Percentiles rank a stretch among this genome's conserved stretches.
phyloP scores from a whole-genome alignment of 164 flowering plant genomes.

The Vitis rotundifolia region DNA sequence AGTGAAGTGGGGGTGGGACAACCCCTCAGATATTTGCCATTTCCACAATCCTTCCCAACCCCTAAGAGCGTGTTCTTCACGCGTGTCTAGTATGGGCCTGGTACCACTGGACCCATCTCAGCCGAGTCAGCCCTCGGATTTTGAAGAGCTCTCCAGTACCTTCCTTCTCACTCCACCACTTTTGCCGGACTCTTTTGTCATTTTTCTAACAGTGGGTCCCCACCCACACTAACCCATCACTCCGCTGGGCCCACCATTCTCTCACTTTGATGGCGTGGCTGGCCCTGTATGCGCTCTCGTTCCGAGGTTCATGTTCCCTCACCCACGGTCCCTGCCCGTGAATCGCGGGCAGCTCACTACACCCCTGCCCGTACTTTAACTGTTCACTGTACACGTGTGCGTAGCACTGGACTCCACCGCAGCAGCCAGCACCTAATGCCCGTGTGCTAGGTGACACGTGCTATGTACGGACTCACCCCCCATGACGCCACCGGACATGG shows the following conservation, averaged over 20 bases:
- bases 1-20: too few species aligned
- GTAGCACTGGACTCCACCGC: slow-evolving; percentile 12
- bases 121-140: slow-evolving; percentile 10
- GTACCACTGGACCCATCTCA: too few species aligned
- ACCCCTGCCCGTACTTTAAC: neutral
- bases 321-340: slow-evolving; percentile 13
- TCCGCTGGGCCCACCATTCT: neutral
- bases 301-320: slow-evolving; percentile 23
- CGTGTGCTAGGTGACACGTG: neutral
- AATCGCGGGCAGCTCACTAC: slow-evolving; percentile 7
- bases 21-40: too few species aligned
- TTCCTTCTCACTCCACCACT: slow-evolving; percentile 7
- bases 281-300: slow-evolving; percentile 6
- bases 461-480: too few species aligned
- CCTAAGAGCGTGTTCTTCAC: too few species aligned
- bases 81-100: too few species aligned
- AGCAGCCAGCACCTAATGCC: neutral
- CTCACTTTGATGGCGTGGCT: slow-evolving; percentile 6
- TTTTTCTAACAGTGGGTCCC: slow-evolving; percentile 16
- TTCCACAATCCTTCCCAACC: too few species aligned
- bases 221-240: slow-evolving; percentile 1
- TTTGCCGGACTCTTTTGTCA: slow-evolving; percentile 20
- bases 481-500: too few species aligned
- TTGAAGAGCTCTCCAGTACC: neutral
- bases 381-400: slow-evolving; percentile 21